phyloP scores from a whole-genome alignment of 169 alveolate genomes.

The Theileria annulata region DNA sequence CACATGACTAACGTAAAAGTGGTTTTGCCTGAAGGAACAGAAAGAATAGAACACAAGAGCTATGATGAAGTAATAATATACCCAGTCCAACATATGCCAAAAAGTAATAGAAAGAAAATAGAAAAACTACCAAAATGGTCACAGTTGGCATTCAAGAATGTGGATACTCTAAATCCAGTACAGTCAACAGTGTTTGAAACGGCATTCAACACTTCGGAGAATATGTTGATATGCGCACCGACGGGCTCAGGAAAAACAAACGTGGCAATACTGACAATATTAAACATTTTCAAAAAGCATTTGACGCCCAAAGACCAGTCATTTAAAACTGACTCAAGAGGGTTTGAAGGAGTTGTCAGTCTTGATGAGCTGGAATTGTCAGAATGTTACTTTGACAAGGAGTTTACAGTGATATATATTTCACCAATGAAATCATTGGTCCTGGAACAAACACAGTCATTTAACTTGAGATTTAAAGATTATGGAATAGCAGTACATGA shows the following conservation, averaged over 20 bases:
- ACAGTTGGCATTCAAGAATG: slow-evolving; percentile 85
- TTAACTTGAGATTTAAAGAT: slow-evolving; percentile 74
- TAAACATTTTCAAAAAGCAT: slow-evolving; percentile 83
- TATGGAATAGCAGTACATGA: slow-evolving; percentile 91
- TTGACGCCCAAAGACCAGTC: slow-evolving; percentile 5
- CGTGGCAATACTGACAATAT: slow-evolving; percentile 96
- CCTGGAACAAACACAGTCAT: slow-evolving; percentile 89
- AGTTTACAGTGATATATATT: slow-evolving; percentile 95
- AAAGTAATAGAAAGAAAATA: slow-evolving; percentile 71
- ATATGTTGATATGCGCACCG: slow-evolving; percentile 99
- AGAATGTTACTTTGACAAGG: slow-evolving; percentile 37
- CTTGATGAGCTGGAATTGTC: slow-evolving; percentile 44
- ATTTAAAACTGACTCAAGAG: slow-evolving; percentile 48
- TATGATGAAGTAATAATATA: slow-evolving; percentile 81
- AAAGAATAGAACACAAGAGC: slow-evolving; percentile 84
- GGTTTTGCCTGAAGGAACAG: slow-evolving; percentile 91
- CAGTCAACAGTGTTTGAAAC: slow-evolving; percentile 91
- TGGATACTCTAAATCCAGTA: slow-evolving; percentile 88
- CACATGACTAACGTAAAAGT: slow-evolving; percentile 88
- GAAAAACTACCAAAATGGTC: slow-evolving; percentile 94
- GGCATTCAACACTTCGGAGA: slow-evolving; percentile 93
- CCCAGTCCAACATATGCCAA: slow-evolving; percentile 69
- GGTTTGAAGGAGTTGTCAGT: slow-evolving; percentile 64
- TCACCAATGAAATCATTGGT: slow-evolving; percentile 99
- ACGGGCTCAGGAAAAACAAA: slow-evolving; percentile 99